These are phyloP conservation scores for Diversispora eburnea DNA, from an alignment of 192 early-diverging fungal genomes.

Conservation along the genomic window DNA sequence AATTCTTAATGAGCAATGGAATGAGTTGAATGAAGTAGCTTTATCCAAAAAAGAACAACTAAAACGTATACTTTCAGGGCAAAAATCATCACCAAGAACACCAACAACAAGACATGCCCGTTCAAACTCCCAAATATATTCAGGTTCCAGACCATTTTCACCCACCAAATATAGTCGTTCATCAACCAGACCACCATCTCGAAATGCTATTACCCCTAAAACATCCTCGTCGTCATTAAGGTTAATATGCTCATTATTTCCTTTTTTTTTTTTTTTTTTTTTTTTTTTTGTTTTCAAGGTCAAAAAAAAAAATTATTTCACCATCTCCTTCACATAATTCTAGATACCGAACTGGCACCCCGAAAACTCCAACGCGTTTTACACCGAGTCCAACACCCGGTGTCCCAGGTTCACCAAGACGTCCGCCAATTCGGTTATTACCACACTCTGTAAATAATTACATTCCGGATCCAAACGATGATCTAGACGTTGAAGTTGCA, in stretches of 20 bases:
- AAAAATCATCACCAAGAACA: slow-evolving; percentile 24
- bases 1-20: slow-evolving; percentile 46
- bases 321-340: not conserved
- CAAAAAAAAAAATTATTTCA: too few species aligned
- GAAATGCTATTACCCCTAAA: too few species aligned
- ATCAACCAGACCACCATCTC: too few species aligned
- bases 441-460: slow-evolving; percentile 33
- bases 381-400: slow-evolving; percentile 31
- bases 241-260: too few species aligned
- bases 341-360: slow-evolving; percentile 3
- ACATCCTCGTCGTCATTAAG: too few species aligned
- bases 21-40: slow-evolving; percentile 41
- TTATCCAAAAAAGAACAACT: slow-evolving; percentile 44
- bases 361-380: slow-evolving; percentile 10
- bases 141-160: too few species aligned
- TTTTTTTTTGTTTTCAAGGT: too few species aligned
- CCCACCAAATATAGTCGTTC: too few species aligned
- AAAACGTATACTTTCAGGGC: slow-evolving; percentile 16
- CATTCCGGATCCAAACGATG: slow-evolving; percentile 52
- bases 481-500: slow-evolving; percentile 57
- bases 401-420: slow-evolving; percentile 9
- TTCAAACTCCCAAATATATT: too few species aligned
- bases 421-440: slow-evolving; percentile 16
- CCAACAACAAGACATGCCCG: not conserved
- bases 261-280: too few species aligned